phyloP scores from a whole-genome alignment of 2,329 filamentous ascomycete genomes.

The Esteya vermicola region DNA sequence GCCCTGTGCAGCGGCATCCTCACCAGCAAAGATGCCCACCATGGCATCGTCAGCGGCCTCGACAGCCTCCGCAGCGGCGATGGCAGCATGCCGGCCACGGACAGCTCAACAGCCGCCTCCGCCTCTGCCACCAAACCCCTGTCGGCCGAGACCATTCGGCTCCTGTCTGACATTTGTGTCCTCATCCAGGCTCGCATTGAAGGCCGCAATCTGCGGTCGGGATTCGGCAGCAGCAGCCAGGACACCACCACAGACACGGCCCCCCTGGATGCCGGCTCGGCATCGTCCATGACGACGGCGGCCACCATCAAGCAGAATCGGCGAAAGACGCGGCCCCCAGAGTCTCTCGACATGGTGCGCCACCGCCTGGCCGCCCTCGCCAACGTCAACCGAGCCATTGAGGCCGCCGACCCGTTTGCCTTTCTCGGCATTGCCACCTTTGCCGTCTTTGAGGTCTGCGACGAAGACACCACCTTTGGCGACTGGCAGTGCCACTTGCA shows the following conservation, averaged over 20 bases:
- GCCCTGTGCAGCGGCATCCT: slow-evolving; percentile 10
- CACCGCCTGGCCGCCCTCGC: slow-evolving; percentile 18
- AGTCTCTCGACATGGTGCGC: slow-evolving; percentile 9
- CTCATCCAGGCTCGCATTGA: slow-evolving; percentile 10
- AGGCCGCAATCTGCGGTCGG: slow-evolving; percentile 1
- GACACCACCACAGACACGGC: neutral
- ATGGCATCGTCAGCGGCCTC: too few relatives aligned
- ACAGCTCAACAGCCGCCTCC: neutral
- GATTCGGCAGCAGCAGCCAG: neutral
- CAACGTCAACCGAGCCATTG: slow-evolving; percentile 22
- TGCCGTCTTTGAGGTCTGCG: slow-evolving; percentile 27
- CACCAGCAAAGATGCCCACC: neutral
- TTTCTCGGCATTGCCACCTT: slow-evolving; percentile 28
- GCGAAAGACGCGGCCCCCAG: neutral
- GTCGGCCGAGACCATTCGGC: slow-evolving; percentile 5
- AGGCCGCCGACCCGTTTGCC: slow-evolving; percentile 24
- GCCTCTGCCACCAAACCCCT: slow-evolving; percentile 1
- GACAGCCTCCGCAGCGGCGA: too few relatives aligned
- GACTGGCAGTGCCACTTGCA: slow-evolving; percentile 23
- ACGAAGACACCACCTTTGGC: slow-evolving; percentile 24
- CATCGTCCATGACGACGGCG: neutral
- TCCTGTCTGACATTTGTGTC: slow-evolving; percentile 8
- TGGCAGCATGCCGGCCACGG: neutral
- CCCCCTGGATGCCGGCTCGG: too few relatives aligned
- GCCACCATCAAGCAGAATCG: neutral